Conservation (phyloP, 768 basidiomycete species). For the Russula sp. region DNA sequence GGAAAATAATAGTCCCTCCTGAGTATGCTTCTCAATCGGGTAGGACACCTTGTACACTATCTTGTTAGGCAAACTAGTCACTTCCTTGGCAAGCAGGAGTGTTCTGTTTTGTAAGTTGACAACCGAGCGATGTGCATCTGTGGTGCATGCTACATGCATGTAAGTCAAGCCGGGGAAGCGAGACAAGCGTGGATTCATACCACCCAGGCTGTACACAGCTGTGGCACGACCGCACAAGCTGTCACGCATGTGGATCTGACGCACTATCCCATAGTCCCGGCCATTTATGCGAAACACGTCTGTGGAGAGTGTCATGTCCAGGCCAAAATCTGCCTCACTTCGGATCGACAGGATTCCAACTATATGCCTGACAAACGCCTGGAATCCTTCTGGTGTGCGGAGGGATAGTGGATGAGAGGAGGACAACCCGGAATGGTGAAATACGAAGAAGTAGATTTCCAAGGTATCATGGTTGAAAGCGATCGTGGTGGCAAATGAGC, state of each 20-base stretch:
- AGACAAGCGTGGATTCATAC: not conserved
- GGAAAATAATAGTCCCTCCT: not conserved
- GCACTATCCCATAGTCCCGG: too few species aligned
- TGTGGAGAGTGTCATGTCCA: too few species aligned
- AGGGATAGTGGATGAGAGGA: not conserved
- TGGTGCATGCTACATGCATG: not conserved
- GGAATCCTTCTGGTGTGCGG: not conserved
- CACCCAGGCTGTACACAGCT: not conserved
- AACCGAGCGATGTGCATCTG: not conserved
- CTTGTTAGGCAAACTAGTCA: not conserved
- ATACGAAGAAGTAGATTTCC: not conserved
- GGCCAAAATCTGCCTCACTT: too few species aligned
- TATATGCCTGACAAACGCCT: not conserved
- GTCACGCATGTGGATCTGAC: too few species aligned
- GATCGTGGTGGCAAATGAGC: not conserved
- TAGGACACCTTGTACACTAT: not conserved
- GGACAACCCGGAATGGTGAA: not conserved
- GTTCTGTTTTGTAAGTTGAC: not conserved
- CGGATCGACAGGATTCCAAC: not conserved
- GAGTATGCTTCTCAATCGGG: not conserved
- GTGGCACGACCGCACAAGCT: too few species aligned
- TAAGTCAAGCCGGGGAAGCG: not conserved
- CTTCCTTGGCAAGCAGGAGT: not conserved
- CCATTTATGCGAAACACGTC: too few species aligned
- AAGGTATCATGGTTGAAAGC: not conserved